A percentile compares a stretch with the other conserved stretches of the same genome.
These are phyloP conservation scores for Centrapalus pauciflorus DNA, from an alignment of 129 eudicot species.

Conservation along the genomic window DNA sequence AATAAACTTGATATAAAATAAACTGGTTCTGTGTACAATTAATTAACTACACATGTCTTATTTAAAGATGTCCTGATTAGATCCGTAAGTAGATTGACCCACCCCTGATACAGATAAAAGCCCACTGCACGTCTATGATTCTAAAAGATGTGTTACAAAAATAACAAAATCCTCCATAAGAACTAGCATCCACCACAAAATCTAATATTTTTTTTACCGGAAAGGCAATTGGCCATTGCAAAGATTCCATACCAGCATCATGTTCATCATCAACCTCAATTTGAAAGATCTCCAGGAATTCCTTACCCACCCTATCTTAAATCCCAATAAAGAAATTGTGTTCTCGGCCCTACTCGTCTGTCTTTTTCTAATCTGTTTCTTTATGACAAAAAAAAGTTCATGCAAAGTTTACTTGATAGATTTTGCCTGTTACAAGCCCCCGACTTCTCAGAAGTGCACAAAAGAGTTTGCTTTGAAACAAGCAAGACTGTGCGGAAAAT, in stretches of 20 bases:
- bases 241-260: not conserved
- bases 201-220: not conserved
- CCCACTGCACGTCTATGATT: not conserved
- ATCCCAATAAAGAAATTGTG: not conserved
- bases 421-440: slow-evolving; percentile 44
- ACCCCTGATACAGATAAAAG: too few relatives aligned
- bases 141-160: not conserved
- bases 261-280: slow-evolving; percentile 17
- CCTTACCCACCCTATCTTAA: not conserved
- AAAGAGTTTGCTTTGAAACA: slow-evolving; percentile 11
- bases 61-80: too few relatives aligned
- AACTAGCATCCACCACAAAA: not conserved
- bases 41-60: too few relatives aligned
- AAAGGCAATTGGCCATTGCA: not conserved
- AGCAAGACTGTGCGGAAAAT: not conserved
- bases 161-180: not conserved
- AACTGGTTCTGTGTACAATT: too few relatives aligned
- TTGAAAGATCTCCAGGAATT: not conserved
- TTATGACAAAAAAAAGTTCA: not conserved
- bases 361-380: not conserved
- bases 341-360: slow-evolving; percentile 12
- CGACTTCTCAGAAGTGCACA: slow-evolving; percentile 9
- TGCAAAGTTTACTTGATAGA: slow-evolving; percentile 31
- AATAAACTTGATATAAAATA: too few relatives aligned
- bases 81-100: too few relatives aligned